Evolutionary conservation across 345 rosid species (phyloP).

Genomic region (Eucalyptus sp.): DNA sequence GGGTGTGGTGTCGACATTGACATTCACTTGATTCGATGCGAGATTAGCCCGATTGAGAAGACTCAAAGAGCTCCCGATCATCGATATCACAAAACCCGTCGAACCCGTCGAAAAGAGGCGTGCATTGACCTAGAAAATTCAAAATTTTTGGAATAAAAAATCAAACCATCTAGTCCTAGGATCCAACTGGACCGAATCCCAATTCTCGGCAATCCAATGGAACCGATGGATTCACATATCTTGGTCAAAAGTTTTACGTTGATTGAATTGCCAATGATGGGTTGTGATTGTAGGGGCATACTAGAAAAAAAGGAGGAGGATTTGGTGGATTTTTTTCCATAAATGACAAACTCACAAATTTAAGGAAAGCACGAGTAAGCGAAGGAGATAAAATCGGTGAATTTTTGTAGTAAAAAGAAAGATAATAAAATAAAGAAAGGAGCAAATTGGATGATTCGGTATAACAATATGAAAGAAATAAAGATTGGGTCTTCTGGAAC

Average conservation of each 20-base stretch:
- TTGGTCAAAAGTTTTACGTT: too few species aligned
- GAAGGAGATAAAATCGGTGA: too few species aligned
- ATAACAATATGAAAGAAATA: background rate
- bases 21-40: background rate
- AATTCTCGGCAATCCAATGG: background rate
- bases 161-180: rapidly evolving
- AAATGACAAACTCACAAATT: background rate
- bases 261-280: background rate
- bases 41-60: background rate
- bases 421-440: background rate
- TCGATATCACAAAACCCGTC: rapidly evolving
- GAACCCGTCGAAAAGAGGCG: too few species aligned
- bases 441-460: background rate
- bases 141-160: too few species aligned
- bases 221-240: rapidly evolving
- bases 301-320: background rate
- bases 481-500: rapidly evolving
- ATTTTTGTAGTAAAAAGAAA: too few species aligned
- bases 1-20: background rate
- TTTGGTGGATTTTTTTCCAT: background rate
- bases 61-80: background rate
- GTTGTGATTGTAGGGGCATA: background rate
- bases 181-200: rapidly evolving
- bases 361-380: too few species aligned
- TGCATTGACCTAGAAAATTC: too few species aligned